Conservation (phyloP, 805 yeast species). For the Metschnikowia cerradonensis region DNA sequence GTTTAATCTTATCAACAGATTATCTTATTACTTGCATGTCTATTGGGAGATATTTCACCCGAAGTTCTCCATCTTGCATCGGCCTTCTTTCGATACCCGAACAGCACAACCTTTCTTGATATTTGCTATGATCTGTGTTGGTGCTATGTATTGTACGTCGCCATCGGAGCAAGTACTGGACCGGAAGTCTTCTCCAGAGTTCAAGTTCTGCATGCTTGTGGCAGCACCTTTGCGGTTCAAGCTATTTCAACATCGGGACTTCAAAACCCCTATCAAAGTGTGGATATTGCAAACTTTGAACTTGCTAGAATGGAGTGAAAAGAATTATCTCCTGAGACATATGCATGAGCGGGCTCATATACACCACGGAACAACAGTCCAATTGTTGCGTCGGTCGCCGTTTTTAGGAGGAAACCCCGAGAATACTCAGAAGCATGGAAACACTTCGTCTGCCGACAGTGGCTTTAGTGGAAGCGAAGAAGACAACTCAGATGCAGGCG, state of each 20-base stretch:
- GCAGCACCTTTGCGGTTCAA: conserved; percentile 63
- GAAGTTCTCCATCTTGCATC: conserved; percentile 55
- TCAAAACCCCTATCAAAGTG: conserved; percentile 69
- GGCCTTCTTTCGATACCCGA: conserved; percentile 52
- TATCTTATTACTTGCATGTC: conserved; percentile 33
- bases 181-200: conserved; percentile 28
- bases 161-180: conserved; percentile 20
- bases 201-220: conserved; percentile 42
- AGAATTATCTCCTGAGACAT: conserved; percentile 60
- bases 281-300: conserved; percentile 76
- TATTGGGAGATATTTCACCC: conserved; percentile 63
- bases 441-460: conserved; percentile 18
- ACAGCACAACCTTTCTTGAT: conserved; percentile 47
- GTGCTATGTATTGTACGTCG: conserved; percentile 43
- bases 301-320: conserved; percentile 75
- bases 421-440: conserved; percentile 22
- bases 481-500: conserved; percentile 17
- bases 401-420: conserved; percentile 68
- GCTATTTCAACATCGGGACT: conserved; percentile 66
- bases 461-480: conserved; percentile 34
- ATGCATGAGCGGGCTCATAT: conserved; percentile 80
- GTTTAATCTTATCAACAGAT: conserved; percentile 27
- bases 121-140: conserved; percentile 53
- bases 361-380: conserved; percentile 85
- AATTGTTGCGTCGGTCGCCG: conserved; percentile 70